These are phyloP conservation scores for Gaertneriomyces sp. DNA, from an alignment of 192 early-diverging fungal species.

Conservation along the genomic window DNA sequence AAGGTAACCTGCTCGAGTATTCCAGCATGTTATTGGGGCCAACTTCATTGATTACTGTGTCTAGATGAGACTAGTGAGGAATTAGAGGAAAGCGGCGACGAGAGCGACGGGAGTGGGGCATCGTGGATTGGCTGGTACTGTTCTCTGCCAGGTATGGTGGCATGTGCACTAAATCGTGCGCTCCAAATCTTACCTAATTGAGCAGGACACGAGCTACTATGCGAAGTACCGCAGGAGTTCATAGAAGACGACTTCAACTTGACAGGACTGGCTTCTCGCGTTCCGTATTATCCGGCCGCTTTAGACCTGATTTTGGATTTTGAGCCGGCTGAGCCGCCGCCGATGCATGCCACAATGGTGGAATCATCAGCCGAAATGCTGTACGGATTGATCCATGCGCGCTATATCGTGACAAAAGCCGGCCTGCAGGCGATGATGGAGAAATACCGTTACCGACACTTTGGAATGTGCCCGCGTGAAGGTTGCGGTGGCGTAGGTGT, in stretches of 20 bases:
- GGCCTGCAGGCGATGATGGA: slow-evolving; percentile 81
- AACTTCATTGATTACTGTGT: too few relatives aligned
- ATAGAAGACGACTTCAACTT: slow-evolving; percentile 98
- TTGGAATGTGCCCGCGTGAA: slow-evolving; percentile 54
- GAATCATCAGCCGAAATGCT: slow-evolving; percentile 86
- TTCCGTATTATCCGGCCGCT: slow-evolving; percentile 86
- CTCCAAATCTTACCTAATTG: neutral
- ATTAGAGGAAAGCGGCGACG: too few relatives aligned
- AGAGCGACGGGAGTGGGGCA: too few relatives aligned
- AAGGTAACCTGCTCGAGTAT: too few relatives aligned
- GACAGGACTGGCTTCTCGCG: slow-evolving; percentile 78
- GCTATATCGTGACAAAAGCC: slow-evolving; percentile 82
- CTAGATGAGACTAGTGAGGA: too few relatives aligned
- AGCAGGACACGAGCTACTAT: slow-evolving; percentile 48
- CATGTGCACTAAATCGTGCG: neutral
- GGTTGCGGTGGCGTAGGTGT: slow-evolving; percentile 47
- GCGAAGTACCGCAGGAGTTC: slow-evolving; percentile 52
- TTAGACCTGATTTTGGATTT: slow-evolving; percentile 93
- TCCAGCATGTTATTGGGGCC: too few relatives aligned
- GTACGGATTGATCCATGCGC: slow-evolving; percentile 91
- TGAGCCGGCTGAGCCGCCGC: slow-evolving; percentile 42
- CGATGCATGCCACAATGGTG: slow-evolving; percentile 54
- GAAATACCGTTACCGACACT: slow-evolving; percentile 36
- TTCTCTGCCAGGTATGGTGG: slow-evolving; percentile 49
- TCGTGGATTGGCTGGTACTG: slow-evolving; percentile 63